These are phyloP conservation scores for Calonectria hawksworthii DNA, from an alignment of 2,329 filamentous ascomycete genomes.

Conservation along the genomic window DNA sequence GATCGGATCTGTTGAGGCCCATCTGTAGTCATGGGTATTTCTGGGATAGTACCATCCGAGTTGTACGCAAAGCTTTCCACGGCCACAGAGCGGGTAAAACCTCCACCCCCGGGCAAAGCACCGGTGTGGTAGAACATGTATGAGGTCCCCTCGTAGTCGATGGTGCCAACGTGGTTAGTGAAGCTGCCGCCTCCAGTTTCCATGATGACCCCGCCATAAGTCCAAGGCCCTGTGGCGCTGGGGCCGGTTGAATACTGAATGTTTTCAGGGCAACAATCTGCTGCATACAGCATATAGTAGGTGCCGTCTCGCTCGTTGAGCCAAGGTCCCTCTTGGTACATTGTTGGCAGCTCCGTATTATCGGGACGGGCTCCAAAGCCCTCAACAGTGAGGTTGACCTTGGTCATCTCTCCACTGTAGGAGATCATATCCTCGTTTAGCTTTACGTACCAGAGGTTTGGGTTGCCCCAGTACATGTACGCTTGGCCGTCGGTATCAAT, in stretches of 20 bases:
- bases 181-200: background rate
- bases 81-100: background rate
- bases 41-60: background rate
- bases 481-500: background rate
- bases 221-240: background rate
- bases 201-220: background rate
- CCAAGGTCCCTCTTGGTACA: background rate
- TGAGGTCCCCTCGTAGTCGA: background rate
- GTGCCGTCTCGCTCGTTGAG: background rate
- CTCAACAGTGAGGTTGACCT: background rate
- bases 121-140: constrained; percentile 4
- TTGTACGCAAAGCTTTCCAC: constrained; percentile 3
- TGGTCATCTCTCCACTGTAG: background rate
- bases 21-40: background rate
- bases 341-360: background rate
- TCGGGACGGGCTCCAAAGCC: background rate
- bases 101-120: background rate
- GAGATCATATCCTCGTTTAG: constrained; percentile 1
- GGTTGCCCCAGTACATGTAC: constrained; percentile 7
- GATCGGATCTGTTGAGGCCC: background rate
- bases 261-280: background rate
- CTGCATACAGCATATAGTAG: background rate
- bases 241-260: background rate
- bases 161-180: background rate
- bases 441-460: background rate